Evolutionary conservation across 2,329 filamentous ascomycete species (phyloP).

Genomic region (Fusarium chlamydosporum): DNA sequence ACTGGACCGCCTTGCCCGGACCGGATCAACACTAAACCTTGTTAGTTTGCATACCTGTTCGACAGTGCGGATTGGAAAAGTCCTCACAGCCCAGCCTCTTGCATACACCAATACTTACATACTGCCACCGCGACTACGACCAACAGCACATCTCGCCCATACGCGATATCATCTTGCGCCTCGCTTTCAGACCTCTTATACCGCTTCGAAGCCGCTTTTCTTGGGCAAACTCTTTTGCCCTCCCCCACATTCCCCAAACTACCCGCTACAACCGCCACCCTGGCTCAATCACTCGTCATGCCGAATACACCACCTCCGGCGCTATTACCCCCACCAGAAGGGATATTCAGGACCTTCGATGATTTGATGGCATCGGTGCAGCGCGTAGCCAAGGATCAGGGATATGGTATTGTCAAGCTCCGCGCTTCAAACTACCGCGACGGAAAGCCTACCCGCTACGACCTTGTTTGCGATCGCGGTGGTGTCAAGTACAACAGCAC

Average conservation of each 20-base stretch:
- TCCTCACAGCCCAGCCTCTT: slow-evolving; percentile 58
- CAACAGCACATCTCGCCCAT: slow-evolving; percentile 43
- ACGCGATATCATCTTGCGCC: slow-evolving; percentile 42
- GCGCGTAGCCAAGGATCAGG: slow-evolving; percentile 72
- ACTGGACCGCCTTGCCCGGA: slow-evolving; percentile 53
- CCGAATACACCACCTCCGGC: slow-evolving; percentile 63
- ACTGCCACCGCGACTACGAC: slow-evolving; percentile 41
- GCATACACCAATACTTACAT: slow-evolving; percentile 41
- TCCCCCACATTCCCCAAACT: slow-evolving; percentile 49
- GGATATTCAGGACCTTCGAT: slow-evolving; percentile 72
- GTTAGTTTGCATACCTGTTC: slow-evolving; percentile 51
- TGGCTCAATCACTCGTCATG: slow-evolving; percentile 59
- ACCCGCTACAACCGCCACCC: slow-evolving; percentile 52
- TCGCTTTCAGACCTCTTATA: slow-evolving; percentile 25
- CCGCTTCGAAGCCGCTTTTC: slow-evolving; percentile 21
- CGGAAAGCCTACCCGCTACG: slow-evolving; percentile 73
- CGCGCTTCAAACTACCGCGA: slow-evolving; percentile 75
- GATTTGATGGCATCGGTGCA: slow-evolving; percentile 71
- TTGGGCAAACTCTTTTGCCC: slow-evolving; percentile 35
- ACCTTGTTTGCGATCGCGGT: slow-evolving; percentile 73
- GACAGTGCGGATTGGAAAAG: slow-evolving; percentile 62
- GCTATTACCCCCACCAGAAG: slow-evolving; percentile 70
- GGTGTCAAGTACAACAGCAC: slow-evolving; percentile 76
- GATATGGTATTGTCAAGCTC: slow-evolving; percentile 74
- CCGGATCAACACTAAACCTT: slow-evolving; percentile 60